Base-by-base conservation (phyloP, 306 rosid species). In the Crataegus laevigata region DNA sequence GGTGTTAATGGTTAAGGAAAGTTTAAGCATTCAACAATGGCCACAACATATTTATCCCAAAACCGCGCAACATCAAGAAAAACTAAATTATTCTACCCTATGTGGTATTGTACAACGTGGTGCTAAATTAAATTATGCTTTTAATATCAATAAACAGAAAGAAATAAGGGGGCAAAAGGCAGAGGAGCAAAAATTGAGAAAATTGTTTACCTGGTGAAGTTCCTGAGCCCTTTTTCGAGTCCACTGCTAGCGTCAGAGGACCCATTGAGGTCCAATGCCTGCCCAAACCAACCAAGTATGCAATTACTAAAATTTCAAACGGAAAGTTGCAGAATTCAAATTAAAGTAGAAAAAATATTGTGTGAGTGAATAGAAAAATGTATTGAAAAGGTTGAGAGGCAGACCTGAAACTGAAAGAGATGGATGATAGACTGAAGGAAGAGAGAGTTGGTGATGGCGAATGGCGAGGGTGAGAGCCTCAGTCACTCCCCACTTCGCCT, bases 211-310 rank as follows among this genome's bases (percentile, higher is more conserved):
- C 89, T 55, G 88, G 75, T 70, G 87, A 81, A 57, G 89, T 69
- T 22, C 77, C 61, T 67, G 83, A 30, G 75, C 88, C 75, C 70
- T 69, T 86, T 57, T 82, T 82, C 8, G 84, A 76, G 78, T 78
- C 75, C 51, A 85, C 80, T 60, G 91, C 80, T 17, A 86, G 84
- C 29, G 84, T 77, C 11, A 84, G 67, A 47, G 94, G 89, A 85
- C 84, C 84, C 92, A 90, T 90, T 69, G 58, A 71, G 51, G 63
- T 52, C 52, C 78, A 26, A n/a, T 19, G 12, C 61, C 70, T 36
- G 71, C 0, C 30, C 32, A 60, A 60, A 60, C 34, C 21, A 60
- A 34, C 51, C 15, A 72, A 59, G 7, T 25, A 38, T 26, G 7
- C 63, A 40, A 22, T n/a, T 54, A 38, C 59, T 21, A 3, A 4